Percentiles rank a stretch among this genome's conserved stretches.
Conservation (phyloP, 495 filamentous ascomycete species). For the Parathielavia hyrcaniae region DNA sequence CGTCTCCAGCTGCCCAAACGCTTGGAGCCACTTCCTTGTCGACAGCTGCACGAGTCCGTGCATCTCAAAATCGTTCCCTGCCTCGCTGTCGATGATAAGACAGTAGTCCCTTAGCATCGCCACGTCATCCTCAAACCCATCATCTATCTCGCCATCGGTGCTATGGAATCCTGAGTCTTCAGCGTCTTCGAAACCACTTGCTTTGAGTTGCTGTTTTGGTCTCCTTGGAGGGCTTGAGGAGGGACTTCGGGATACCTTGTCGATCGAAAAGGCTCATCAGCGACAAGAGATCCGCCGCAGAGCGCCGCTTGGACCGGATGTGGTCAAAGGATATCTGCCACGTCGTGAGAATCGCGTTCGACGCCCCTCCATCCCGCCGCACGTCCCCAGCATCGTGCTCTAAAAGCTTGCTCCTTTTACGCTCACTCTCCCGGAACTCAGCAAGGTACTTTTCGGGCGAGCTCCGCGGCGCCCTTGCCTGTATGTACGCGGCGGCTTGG, state of each 20-base stretch:
- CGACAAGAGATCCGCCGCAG: conserved; percentile 36
- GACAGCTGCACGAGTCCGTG: conserved; percentile 44
- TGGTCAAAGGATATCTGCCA: conserved; percentile 34
- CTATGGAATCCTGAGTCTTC: neutral
- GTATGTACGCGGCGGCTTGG: conserved; percentile 33
- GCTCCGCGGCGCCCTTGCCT: conserved; percentile 19
- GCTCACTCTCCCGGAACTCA: conserved; percentile 33
- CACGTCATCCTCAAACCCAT: conserved; percentile 43
- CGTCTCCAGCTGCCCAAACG: conserved; percentile 30
- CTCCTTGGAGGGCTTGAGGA: conserved; percentile 13
- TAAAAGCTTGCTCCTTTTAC: conserved; percentile 28
- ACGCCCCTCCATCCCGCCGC: conserved; percentile 24
- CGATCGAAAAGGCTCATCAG: conserved; percentile 44
- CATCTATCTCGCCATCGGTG: neutral
- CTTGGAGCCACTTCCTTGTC: conserved; percentile 39
- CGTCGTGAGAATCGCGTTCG: conserved; percentile 31
- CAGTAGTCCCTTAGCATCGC: conserved; percentile 36
- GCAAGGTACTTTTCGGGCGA: conserved; percentile 36
- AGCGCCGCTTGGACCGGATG: conserved; percentile 17
- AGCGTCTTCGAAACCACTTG: neutral
- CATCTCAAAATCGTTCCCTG: conserved; percentile 29
- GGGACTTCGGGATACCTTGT: conserved; percentile 40
- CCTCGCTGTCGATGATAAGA: conserved; percentile 34
- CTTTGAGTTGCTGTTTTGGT: neutral
- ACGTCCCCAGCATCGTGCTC: conserved; percentile 28